Base-by-base conservation (phyloP, 2,329 filamentous ascomycete species). In the Fusarium heterosporum region DNA sequence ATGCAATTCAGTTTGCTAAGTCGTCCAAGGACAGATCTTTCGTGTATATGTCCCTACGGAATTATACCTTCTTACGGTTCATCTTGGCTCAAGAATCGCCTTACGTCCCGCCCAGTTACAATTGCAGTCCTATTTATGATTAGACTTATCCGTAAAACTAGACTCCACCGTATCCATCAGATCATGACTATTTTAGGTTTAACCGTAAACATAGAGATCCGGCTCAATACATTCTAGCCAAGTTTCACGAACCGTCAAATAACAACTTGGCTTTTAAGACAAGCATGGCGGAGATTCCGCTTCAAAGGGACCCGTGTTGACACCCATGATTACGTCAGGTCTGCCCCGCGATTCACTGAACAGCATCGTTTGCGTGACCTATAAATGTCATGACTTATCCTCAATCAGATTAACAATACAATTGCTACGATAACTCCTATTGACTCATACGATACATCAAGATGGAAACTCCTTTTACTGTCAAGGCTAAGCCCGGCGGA, bases 401-500 rank as follows among this genome's bases (percentile, higher is more conserved):
- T 47, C 12, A 4, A n/a, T 17, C 25, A 4, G 10, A 19, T 45
- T 14, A 34, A n/a, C 22, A 45, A 2, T 38, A 4, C 10, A n/a
- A 10, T 19, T 17, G 22, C 17, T 45, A 41, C 1, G 11, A 5
- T 19, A 9, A 8, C 6, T 43, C 8, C 8, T 3, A 34, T 11
- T 32, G 11, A 22, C 5, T 13, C 8, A 12, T 17, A 9, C 13
- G 28, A 29, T 11, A n/a, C 8, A 7, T 36, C 17, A 49, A 26
- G 8, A 69, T 73, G 69, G 50, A 66, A 3, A 38, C 56, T 36
- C 59, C 59, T 4, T 73, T 73, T 75, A 81, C 77, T 16, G 82
- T 92, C 70, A 82, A 80, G 51, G 85, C 89, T 17, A 73, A 78
- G 0, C 83, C 90, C 0, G 83, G 82, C 30, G 93, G 90, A 34